phyloP scores from a whole-genome alignment of 2,329 filamentous ascomycete species.

The Monosporascus sp. region DNA sequence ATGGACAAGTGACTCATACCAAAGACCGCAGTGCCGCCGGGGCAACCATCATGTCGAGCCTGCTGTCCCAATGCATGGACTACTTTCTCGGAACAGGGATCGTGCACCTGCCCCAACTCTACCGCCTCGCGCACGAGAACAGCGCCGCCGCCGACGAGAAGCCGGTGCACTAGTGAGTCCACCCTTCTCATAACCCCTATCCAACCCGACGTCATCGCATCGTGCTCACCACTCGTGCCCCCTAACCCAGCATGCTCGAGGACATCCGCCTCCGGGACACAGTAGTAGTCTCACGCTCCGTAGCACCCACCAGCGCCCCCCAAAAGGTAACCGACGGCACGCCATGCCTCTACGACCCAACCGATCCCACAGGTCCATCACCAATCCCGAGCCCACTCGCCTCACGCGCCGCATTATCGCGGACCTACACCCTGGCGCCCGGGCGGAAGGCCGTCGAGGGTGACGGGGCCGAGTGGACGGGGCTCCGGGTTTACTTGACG shows the following conservation, averaged over 20 bases:
- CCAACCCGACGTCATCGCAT: slow-evolving; percentile 1
- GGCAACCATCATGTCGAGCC: no score
- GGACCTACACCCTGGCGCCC: slow-evolving; percentile 7
- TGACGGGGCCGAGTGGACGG: slow-evolving; percentile 10
- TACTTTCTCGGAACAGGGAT: no score
- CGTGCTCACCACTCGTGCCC: slow-evolving; percentile 11
- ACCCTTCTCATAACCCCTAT: neutral
- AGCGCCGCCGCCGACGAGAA: slow-evolving; percentile 45
- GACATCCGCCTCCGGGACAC: slow-evolving; percentile 49
- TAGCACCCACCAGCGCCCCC: slow-evolving; percentile 22
- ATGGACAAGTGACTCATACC: no score
- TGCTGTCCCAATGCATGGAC: no score
- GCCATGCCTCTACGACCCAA: slow-evolving; percentile 13
- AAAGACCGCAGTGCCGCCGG: no score
- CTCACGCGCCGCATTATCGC: slow-evolving; percentile 4
- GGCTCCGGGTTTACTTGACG: slow-evolving; percentile 10
- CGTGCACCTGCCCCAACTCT: slow-evolving; percentile 5
- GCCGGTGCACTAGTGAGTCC: slow-evolving; percentile 27
- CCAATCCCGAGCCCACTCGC: slow-evolving; percentile 9
- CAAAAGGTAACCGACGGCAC: slow-evolving; percentile 20
- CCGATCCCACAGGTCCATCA: slow-evolving; percentile 12
- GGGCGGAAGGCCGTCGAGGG: slow-evolving; percentile 1
- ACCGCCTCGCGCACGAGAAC: slow-evolving; percentile 42
- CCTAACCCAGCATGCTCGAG: slow-evolving; percentile 44
- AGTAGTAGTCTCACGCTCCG: slow-evolving; percentile 42